A percentile compares a stretch with the other conserved stretches of the same genome.
phyloP scores from a whole-genome alignment of 371 early-diverging fungal genomes.

The Rhizopus sp. region DNA sequence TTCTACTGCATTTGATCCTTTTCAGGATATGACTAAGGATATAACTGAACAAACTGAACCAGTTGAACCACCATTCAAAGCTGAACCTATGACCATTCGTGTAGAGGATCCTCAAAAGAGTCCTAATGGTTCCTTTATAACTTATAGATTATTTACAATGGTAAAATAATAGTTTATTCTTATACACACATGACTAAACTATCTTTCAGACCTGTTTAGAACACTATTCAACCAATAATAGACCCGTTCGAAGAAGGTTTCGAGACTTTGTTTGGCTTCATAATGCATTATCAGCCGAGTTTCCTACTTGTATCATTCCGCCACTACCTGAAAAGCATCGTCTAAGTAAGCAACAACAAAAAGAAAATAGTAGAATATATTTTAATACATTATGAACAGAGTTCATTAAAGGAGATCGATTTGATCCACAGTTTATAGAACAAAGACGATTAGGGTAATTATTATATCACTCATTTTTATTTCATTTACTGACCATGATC shows the following conservation, averaged over 20 bases:
- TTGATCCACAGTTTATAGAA: constrained; percentile 86
- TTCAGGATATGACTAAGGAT: constrained; percentile 10
- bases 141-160: constrained; percentile 34
- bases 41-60: background rate
- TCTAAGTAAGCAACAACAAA: constrained; percentile 59
- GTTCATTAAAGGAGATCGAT: constrained; percentile 94
- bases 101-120: constrained; percentile 80
- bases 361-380: background rate
- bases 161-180: constrained; percentile 8
- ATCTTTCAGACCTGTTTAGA: constrained; percentile 54
- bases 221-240: constrained; percentile 42
- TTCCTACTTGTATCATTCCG: constrained; percentile 82
- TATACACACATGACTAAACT: background rate
- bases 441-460: constrained; percentile 68
- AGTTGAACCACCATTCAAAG: constrained; percentile 13
- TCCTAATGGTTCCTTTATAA: constrained; percentile 36
- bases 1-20: constrained; percentile 20
- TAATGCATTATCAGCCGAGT: constrained; percentile 69
- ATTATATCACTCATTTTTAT: background rate
- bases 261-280: constrained; percentile 94
- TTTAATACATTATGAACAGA: constrained; percentile 44
- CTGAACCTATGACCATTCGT: constrained; percentile 45
- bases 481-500: background rate
- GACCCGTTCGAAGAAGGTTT: constrained; percentile 82
- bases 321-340: constrained; percentile 92